Evolutionary conservation across 1,284 basidiomycete species (phyloP).

Genomic region (Coniophora puteana): DNA sequence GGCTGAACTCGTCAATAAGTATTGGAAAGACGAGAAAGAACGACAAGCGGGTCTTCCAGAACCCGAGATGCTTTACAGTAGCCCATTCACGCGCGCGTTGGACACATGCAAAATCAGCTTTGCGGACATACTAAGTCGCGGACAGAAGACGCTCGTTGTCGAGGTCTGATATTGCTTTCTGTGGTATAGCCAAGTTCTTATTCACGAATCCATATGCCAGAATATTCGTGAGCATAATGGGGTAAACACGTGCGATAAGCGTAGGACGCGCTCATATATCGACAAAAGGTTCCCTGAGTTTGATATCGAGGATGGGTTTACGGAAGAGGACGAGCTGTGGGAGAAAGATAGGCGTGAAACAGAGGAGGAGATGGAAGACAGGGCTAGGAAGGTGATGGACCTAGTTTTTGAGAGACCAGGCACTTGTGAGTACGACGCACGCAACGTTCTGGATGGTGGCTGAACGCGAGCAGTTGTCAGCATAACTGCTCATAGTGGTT

Average conservation of each 20-base stretch:
- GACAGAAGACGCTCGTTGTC: conserved; percentile 35
- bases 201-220: conserved; percentile 28
- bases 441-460: no score
- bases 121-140: conserved; percentile 33
- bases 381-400: conserved; percentile 59
- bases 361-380: conserved; percentile 45
- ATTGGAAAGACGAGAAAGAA: conserved; percentile 57
- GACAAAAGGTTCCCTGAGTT: conserved; percentile 55
- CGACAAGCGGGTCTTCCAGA: conserved; percentile 50
- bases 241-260: conserved; percentile 72
- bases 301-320: conserved; percentile 61
- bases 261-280: conserved; percentile 55
- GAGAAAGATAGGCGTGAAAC: conserved; percentile 62
- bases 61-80: conserved; percentile 62
- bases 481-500: no score
- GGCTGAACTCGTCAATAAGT: conserved; percentile 48
- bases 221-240: conserved; percentile 68
- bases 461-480: no score
- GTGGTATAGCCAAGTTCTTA: neutral
- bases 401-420: conserved; percentile 51
- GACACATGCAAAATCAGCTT: conserved; percentile 69
- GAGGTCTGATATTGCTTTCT: conserved; percentile 39
- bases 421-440: no score
- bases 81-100: conserved; percentile 72
- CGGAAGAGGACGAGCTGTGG: conserved; percentile 76